These are phyloP conservation scores for Fusarium napiforme DNA, from an alignment of 2,329 filamentous ascomycete species.

Conservation along the genomic window DNA sequence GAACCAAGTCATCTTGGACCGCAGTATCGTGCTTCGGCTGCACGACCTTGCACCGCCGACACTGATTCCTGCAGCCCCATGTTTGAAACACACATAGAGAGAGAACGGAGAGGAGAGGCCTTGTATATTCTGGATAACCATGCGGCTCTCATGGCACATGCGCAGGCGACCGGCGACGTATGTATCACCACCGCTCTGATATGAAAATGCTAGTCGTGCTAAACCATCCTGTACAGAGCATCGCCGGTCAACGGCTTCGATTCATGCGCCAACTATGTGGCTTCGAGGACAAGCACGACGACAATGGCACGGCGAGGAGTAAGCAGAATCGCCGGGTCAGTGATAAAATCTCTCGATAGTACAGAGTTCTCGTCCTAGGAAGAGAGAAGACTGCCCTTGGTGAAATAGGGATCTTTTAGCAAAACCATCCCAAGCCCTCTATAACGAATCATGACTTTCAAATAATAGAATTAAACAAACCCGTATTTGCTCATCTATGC, in stretches of 20 bases:
- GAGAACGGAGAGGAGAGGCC: constrained; percentile 61
- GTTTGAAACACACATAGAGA: constrained; percentile 55
- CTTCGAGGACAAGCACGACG: constrained; percentile 49
- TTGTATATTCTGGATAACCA: constrained; percentile 65
- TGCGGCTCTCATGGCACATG: constrained; percentile 69
- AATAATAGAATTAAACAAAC: background rate
- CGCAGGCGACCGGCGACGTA: constrained; percentile 65
- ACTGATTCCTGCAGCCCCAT: constrained; percentile 1
- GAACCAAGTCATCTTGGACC: constrained; percentile 33
- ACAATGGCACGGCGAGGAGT: constrained; percentile 1
- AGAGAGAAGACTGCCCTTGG: background rate
- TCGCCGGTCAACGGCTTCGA: constrained; percentile 65
- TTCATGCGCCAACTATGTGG: constrained; percentile 68
- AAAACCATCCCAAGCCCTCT: background rate
- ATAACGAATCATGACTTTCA: background rate
- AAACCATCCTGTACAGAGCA: constrained; percentile 55
- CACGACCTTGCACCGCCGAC: background rate
- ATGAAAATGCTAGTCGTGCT: background rate
- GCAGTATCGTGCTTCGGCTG: constrained; percentile 2
- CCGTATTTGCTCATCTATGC: background rate
- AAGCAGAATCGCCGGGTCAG: constrained; percentile 29
- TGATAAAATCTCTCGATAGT: constrained; percentile 30
- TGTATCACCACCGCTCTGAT: constrained; percentile 36
- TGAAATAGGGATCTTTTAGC: background rate
- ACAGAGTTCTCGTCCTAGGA: background rate